Base-by-base conservation (phyloP, 1,139 yeast species). In the Yamadazyma jaroonii region DNA sequence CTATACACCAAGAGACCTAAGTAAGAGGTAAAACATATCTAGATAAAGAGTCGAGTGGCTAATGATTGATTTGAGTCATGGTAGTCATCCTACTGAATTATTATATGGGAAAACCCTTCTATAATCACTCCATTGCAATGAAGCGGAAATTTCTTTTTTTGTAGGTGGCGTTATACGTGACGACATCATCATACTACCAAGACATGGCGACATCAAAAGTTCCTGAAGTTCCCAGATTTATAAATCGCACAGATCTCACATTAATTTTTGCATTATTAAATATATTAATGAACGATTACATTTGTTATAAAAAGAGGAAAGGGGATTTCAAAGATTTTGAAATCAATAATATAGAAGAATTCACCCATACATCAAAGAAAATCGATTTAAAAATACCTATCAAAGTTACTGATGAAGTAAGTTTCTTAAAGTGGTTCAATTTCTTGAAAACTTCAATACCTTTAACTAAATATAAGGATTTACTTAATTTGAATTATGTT, bases 341-440 rank as follows among this genome's bases (percentile, higher is more conserved):
- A 17, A 22, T 8, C 15, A 13, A n/a, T 17, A 11, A 20, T n/a
- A 9, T 15, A 17, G 10, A 32, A 17, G 35, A 27, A n/a, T 27
- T 21, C 21, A 15, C 25, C 3, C 41, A 38, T 34, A 11, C 6
- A 7, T 8, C 14, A 12, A 34, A 38, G 24, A 21, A 13, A 8
- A 32, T 26, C 2, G 41, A 46, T 13, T 32, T 46, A 23, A 23
- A 34, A 13, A 39, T 45, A 23, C 52, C 52, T 3, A 24, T 37
- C 3, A 31, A 9, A 9, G 32, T 48, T n/a, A 46, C 41, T 26
- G 34, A 35, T 12, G 48, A 42, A 22, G 15, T 15, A 6, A 35
- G 42, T 21, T 48, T 47, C 28, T 34, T 48, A n/a, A 34, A 29
- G 24, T 48, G 52, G 52, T 48, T 38, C 31, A 31, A 36, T 8